Percentiles rank a stretch among this genome's conserved stretches.
Conservation (phyloP, 1,284 basidiomycete species). For the Leccinum fallax region DNA sequence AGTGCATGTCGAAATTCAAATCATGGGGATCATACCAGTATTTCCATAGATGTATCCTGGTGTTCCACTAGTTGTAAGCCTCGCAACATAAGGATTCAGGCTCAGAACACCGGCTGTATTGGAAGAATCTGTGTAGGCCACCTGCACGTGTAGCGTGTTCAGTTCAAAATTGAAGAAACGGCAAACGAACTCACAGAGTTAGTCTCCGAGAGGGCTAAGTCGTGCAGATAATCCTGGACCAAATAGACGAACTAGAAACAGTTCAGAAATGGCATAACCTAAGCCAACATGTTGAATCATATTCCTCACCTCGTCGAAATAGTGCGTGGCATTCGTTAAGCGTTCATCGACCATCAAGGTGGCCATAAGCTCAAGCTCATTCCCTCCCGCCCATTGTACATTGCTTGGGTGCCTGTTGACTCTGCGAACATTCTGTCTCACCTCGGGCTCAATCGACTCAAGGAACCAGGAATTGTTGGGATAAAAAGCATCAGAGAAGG, state of each 20-base stretch:
- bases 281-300: background rate
- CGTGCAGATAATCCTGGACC: constrained; percentile 56
- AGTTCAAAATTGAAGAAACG: background rate
- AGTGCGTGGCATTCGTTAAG: constrained; percentile 44
- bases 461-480: constrained; percentile 41
- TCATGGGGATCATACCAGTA: constrained; percentile 37
- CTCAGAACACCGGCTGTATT: constrained; percentile 53
- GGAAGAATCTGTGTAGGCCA: constrained; percentile 65
- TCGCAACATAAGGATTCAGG: constrained; percentile 41
- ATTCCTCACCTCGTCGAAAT: constrained; percentile 48
- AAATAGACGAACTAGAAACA: constrained; percentile 47
- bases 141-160: constrained; percentile 33
- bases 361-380: constrained; percentile 61
- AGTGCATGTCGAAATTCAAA: background rate
- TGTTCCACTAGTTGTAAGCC: constrained; percentile 54
- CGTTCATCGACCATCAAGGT: constrained; percentile 29
- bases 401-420: constrained; percentile 28
- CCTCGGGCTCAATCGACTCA: constrained; percentile 46
- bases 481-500: constrained; percentile 63
- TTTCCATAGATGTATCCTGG: constrained; percentile 60
- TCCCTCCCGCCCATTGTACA: constrained; percentile 63
- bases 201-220: constrained; percentile 30
- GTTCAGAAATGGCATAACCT: background rate
- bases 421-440: constrained; percentile 58
- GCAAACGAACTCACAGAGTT: constrained; percentile 42